phyloP scores from a whole-genome alignment of 192 early-diverging fungal genomes.

The Chytriomyces confervae region DNA sequence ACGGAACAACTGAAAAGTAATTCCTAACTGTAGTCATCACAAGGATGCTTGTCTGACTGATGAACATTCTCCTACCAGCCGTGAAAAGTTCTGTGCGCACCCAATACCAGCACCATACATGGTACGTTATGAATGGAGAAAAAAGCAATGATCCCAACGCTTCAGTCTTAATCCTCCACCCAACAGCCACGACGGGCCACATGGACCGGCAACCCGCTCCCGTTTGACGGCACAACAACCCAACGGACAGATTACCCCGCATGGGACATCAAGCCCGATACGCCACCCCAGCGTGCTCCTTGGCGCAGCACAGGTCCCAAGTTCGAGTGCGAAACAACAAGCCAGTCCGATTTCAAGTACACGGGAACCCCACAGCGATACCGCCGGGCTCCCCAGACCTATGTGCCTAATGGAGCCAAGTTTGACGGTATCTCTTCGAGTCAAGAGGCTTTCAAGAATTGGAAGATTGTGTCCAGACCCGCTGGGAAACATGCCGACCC shows the following conservation, averaged over 20 bases:
- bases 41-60: background rate
- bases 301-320: slow-evolving; percentile 41
- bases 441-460: slow-evolving; percentile 44
- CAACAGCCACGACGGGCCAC: slow-evolving; percentile 36
- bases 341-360: slow-evolving; percentile 40
- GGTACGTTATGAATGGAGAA: slow-evolving; percentile 20
- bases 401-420: slow-evolving; percentile 44
- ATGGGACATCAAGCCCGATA: slow-evolving; percentile 36
- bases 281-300: slow-evolving; percentile 3
- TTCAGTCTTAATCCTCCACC: background rate
- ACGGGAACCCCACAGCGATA: slow-evolving; percentile 37
- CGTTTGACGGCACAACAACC: slow-evolving; percentile 49
- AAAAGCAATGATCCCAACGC: slow-evolving; percentile 6
- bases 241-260: slow-evolving; percentile 51
- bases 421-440: slow-evolving; percentile 49
- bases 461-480: slow-evolving; percentile 41
- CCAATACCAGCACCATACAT: slow-evolving; percentile 41
- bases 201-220: slow-evolving; percentile 41
- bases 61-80: slow-evolving; percentile 35
- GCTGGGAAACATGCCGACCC: slow-evolving; percentile 31
- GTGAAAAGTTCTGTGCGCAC: slow-evolving; percentile 49
- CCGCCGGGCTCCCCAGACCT: slow-evolving; percentile 35
- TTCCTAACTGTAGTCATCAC: background rate
- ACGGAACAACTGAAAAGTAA: slow-evolving; percentile 54
- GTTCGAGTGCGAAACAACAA: slow-evolving; percentile 53